Evolutionary conservation across 495 filamentous ascomycete species (phyloP).

Genomic region (Penicillium flavigenum): DNA sequence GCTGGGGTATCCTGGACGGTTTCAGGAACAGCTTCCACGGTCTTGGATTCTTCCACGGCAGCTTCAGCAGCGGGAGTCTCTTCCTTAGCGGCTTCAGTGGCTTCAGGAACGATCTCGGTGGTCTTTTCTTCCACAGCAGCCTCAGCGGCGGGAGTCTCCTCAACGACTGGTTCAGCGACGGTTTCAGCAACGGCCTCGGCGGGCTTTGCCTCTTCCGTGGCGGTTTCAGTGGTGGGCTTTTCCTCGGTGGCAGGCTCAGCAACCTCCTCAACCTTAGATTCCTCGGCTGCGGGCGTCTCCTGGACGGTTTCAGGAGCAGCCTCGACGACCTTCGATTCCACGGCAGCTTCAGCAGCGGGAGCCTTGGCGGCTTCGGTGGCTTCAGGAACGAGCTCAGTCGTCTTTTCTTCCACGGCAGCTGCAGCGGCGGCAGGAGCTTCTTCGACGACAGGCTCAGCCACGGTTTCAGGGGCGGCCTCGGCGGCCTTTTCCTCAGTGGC

Average conservation of each 20-base stretch:
- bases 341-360: conserved; percentile 2
- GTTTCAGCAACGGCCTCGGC: not conserved
- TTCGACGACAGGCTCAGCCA: not conserved
- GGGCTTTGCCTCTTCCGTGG: conserved; percentile 1
- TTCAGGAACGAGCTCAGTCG: not conserved
- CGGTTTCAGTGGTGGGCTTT: conserved; percentile 8
- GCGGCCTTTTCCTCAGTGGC: not conserved
- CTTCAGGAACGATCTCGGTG: not conserved
- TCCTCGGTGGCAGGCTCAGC: conserved; percentile 17
- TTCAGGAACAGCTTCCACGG: conserved; percentile 11
- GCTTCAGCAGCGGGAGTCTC: not conserved
- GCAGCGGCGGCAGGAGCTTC: not conserved
- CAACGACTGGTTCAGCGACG: not conserved
- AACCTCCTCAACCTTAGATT: conserved; percentile 16
- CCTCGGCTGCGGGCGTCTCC: conserved; percentile 16
- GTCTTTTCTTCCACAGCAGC: not conserved
- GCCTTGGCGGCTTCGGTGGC: not conserved
- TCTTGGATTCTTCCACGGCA: not conserved
- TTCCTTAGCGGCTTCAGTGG: not conserved
- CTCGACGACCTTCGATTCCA: not conserved
- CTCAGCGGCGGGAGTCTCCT: not conserved
- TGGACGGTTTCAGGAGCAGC: conserved; percentile 1
- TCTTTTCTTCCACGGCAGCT: not conserved
- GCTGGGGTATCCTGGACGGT: not conserved
- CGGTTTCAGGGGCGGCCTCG: not conserved